Evolutionary conservation across 306 rosid species (phyloP).

Genomic region (Bauhinia variegata): DNA sequence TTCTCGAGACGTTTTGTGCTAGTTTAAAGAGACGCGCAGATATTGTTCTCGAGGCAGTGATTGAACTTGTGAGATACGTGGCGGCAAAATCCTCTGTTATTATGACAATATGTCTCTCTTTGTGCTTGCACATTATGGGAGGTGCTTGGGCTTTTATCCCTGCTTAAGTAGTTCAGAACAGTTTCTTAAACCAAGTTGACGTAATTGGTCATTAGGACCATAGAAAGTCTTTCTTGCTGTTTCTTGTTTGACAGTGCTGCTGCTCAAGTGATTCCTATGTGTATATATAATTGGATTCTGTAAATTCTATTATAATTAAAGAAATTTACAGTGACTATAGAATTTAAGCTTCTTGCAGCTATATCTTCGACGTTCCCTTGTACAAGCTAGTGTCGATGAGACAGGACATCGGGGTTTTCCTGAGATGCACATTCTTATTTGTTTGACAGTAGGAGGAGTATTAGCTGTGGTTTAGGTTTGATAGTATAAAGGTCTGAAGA

Average conservation of each 20-base stretch:
- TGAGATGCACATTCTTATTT: neutral
- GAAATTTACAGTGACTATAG: constrained; percentile 22
- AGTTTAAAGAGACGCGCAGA: constrained; percentile 46
- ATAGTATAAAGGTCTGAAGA: too few species aligned
- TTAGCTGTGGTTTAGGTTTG: too few species aligned
- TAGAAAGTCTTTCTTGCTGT: constrained; percentile 6
- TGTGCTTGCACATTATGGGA: constrained; percentile 61
- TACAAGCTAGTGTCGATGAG: neutral
- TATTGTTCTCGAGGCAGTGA: constrained; percentile 53
- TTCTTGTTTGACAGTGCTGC: constrained; percentile 31
- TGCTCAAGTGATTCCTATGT: constrained; percentile 15
- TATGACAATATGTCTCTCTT: constrained; percentile 57
- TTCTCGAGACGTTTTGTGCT: constrained; percentile 54
- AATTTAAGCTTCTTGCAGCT: constrained; percentile 3
- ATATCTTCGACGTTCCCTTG: neutral
- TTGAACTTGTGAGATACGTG: constrained; percentile 63
- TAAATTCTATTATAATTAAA: neutral
- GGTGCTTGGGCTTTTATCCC: constrained; percentile 57
- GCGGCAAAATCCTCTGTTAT: constrained; percentile 58
- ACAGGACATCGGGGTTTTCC: neutral
- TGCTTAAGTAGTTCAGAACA: constrained; percentile 35
- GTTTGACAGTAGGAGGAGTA: constrained; percentile 8
- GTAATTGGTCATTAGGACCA: constrained; percentile 6
- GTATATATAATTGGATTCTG: neutral
- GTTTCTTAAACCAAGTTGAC: constrained; percentile 20